Percentiles rank a stretch among this genome's conserved stretches.
Conservation (phyloP, 2,329 filamentous ascomycete genomes). For the Fusarium kyushuense region DNA sequence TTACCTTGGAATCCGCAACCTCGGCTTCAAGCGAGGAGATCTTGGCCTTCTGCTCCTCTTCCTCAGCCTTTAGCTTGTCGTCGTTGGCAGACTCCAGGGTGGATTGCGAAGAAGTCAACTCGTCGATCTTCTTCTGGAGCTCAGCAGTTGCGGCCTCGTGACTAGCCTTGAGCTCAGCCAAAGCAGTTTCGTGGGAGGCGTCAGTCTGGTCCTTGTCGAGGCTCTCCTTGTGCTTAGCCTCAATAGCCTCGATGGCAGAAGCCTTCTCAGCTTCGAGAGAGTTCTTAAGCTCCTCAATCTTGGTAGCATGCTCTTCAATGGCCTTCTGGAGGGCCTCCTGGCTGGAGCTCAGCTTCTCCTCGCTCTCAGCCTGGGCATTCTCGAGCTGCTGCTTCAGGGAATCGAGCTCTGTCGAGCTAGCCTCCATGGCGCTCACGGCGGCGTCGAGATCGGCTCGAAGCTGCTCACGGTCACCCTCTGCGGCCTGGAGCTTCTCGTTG, state of each 20-base stretch:
- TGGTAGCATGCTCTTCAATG: conserved; percentile 61
- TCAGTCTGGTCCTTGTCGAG: conserved; percentile 61
- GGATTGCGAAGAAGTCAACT: conserved; percentile 62
- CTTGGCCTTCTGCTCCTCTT: conserved; percentile 59
- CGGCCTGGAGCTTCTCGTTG: conserved; percentile 63
- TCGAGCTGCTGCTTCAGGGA: conserved; percentile 65
- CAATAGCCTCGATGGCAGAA: conserved; percentile 60
- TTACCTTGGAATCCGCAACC: conserved; percentile 63
- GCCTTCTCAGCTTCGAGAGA: conserved; percentile 64
- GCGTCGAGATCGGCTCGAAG: conserved; percentile 63
- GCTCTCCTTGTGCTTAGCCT: conserved; percentile 65
- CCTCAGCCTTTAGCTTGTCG: conserved; percentile 59
- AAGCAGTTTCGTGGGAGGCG: conserved; percentile 61
- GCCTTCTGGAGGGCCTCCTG: conserved; percentile 54
- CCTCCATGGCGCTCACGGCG: conserved; percentile 62
- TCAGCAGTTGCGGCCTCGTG: conserved; percentile 63
- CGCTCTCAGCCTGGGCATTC: conserved; percentile 50
- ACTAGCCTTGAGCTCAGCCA: conserved; percentile 63
- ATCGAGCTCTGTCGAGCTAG: conserved; percentile 61
- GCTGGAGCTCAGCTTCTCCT: conserved; percentile 51
- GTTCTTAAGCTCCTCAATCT: conserved; percentile 64
- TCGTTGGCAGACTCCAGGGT: conserved; percentile 60
- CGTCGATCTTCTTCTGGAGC: conserved; percentile 68
- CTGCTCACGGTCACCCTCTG: conserved; percentile 64
- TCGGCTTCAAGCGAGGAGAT: conserved; percentile 65